Evolutionary conservation across 352 stramenopile species (phyloP).

Genomic region (Phytophthora citrophthora): DNA sequence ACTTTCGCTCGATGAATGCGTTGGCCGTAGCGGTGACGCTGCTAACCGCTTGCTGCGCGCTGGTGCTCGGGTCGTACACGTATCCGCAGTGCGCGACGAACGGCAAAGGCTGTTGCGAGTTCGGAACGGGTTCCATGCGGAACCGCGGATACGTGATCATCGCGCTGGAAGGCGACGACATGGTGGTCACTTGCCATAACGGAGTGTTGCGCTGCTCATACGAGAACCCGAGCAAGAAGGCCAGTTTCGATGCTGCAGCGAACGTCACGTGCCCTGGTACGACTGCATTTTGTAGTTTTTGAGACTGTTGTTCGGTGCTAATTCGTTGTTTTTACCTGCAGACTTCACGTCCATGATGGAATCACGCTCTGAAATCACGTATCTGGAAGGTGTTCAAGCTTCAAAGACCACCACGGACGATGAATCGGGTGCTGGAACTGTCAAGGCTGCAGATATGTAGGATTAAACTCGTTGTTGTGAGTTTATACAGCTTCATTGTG

Average conservation of each 20-base stretch:
- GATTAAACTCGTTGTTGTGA: constrained; percentile 13
- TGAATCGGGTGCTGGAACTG: constrained; percentile 30
- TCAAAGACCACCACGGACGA: constrained; percentile 1
- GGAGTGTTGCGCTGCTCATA: constrained; percentile 58
- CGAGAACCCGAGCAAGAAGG: constrained; percentile 65
- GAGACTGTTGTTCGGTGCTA: background rate
- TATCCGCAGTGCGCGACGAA: constrained; percentile 58
- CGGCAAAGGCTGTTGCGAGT: constrained; percentile 60
- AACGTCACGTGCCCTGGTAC: constrained; percentile 61
- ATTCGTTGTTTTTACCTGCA: constrained; percentile 20
- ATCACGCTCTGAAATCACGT: constrained; percentile 58
- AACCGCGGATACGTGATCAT: constrained; percentile 69
- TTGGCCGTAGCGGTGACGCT: constrained; percentile 32
- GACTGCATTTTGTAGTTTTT: constrained; percentile 3
- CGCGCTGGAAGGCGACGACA: constrained; percentile 47
- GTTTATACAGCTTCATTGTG: constrained; percentile 9
- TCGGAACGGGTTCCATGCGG: constrained; percentile 59
- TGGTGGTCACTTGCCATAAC: constrained; percentile 70
- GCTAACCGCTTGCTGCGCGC: constrained; percentile 27
- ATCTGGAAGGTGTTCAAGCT: constrained; percentile 46
- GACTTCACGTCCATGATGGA: constrained; percentile 72
- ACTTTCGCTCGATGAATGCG: constrained; percentile 27
- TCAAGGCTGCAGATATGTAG: constrained; percentile 33
- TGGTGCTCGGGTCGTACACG: constrained; percentile 40
- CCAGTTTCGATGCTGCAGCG: constrained; percentile 37